Conservation (phyloP, 768 basidiomycete species). For the Boletus pseudopeckii region DNA sequence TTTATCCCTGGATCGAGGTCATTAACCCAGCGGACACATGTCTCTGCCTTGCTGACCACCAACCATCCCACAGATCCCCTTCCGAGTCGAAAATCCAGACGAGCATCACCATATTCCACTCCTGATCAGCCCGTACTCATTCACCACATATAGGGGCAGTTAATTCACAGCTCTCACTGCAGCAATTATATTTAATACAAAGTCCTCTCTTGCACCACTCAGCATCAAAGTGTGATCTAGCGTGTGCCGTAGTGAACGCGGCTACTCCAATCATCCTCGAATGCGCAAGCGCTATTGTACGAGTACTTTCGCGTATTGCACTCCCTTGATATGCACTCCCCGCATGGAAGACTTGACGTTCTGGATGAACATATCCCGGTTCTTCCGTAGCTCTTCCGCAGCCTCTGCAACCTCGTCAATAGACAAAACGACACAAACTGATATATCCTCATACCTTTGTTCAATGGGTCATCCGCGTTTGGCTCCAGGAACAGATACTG, state of each 20-base stretch:
- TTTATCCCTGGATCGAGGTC: constrained; percentile 93
- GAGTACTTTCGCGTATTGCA: constrained; percentile 74
- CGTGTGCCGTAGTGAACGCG: neutral
- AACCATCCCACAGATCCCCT: constrained; percentile 60
- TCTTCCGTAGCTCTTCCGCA: constrained; percentile 88
- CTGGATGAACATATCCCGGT: constrained; percentile 74
- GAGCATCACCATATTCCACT: constrained; percentile 92
- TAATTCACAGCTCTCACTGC: constrained; percentile 28
- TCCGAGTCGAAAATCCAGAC: constrained; percentile 63
- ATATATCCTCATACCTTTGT: constrained; percentile 75
- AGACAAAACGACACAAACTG: neutral
- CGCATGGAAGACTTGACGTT: constrained; percentile 89
- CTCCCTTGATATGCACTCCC: constrained; percentile 74
- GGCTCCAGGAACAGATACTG: constrained; percentile 99
- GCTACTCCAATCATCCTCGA: constrained; percentile 6
- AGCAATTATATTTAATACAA: constrained; percentile 6
- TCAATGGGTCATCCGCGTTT: constrained; percentile 96
- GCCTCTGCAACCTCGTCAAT: constrained; percentile 62
- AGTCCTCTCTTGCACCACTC: constrained; percentile 3
- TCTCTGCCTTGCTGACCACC: constrained; percentile 5
- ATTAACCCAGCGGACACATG: constrained; percentile 5
- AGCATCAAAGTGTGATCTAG: constrained; percentile 3
- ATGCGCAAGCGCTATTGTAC: constrained; percentile 35
- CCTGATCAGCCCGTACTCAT: constrained; percentile 88
- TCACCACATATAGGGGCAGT: constrained; percentile 92